Evolutionary conservation across 2,329 filamentous ascomycete genomes (phyloP), one percentile per base, ranked within the genome.

Genomic region (Sporothrix globosa): DNA sequence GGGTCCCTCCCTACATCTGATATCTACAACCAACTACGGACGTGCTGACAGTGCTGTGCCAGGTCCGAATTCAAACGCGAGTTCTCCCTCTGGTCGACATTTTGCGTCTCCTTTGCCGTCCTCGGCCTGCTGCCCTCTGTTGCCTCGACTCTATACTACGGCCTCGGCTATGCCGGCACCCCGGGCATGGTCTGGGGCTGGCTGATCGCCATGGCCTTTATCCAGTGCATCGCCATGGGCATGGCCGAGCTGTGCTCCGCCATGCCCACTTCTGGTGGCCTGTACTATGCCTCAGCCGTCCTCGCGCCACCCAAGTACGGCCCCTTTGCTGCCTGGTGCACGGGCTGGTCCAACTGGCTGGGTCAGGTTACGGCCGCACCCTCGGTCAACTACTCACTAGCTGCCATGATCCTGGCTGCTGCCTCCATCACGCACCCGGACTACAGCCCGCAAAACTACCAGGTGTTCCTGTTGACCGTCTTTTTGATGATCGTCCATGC

Each of bases 131-230:
- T 92, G 66, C 91, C 90, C 0, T 91, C 87, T 72, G 91, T 92
- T 75, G 90, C 90, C 0, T 89, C 86, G 73, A 92, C 90, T 0
- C 79, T 93, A 73, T 90, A 85, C 76, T 92, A 92, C 83, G 90
- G 90, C 74, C 87, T 88, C 80, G 83, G 83, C 56, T 80, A 80
- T 39, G 77, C 78, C 75, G 73, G 86, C 4, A 86, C 84, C 0
- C 85, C 82, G 71, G 88, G 88, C 30, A 91, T 92, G 88, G 89
- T 88, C 2, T 92, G 90, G 90, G 91, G 90, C 5, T 93, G 91
- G 90, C 80, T 92, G 39, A 82, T 92, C 60, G 89, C 89, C 65
- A 91, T 92, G 85, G 74, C 89, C 5, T 91, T 91, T 53, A 91
- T 92, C 52, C 86, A 92, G 76, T 88, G 87, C 77, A 86, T 92